These are phyloP conservation scores for Boeremia exigua DNA, from an alignment of 2,329 filamentous ascomycete species.

Conservation along the genomic window DNA sequence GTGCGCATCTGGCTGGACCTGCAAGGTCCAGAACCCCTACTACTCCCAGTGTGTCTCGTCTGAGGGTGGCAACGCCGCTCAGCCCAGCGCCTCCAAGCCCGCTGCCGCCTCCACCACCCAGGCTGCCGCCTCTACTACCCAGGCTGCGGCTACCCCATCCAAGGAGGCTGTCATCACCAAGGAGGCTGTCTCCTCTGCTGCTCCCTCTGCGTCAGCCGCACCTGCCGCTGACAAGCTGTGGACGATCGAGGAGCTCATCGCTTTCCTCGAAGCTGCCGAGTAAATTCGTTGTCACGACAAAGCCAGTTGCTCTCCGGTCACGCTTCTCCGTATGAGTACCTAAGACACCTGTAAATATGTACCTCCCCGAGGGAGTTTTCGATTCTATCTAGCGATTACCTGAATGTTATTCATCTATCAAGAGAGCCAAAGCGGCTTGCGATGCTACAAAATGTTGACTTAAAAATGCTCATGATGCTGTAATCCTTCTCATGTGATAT, in stretches of 20 bases:
- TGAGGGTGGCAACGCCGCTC: slow-evolving; percentile 17
- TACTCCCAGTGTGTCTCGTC: slow-evolving; percentile 54
- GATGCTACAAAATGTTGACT: background rate
- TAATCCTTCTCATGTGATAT: background rate
- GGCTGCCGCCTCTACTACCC: too few relatives aligned
- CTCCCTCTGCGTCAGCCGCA: slow-evolving; percentile 6
- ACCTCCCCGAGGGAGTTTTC: slow-evolving; percentile 17
- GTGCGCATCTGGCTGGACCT: slow-evolving; percentile 50
- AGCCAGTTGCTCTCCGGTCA: slow-evolving; percentile 3
- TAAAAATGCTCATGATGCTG: background rate
- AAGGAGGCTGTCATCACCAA: background rate
- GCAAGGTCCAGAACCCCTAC: slow-evolving; percentile 52
- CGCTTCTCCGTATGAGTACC: slow-evolving; percentile 9
- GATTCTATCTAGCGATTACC: slow-evolving; percentile 13
- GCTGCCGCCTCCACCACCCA: slow-evolving; percentile 7
- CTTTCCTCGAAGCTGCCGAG: slow-evolving; percentile 16
- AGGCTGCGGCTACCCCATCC: too few relatives aligned
- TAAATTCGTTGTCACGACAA: slow-evolving; percentile 1
- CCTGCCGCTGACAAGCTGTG: slow-evolving; percentile 16
- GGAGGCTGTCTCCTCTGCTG: background rate
- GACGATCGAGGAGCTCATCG: slow-evolving; percentile 16
- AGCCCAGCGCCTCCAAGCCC: slow-evolving; percentile 16
- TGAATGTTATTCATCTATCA: slow-evolving; percentile 15
- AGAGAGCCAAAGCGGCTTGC: slow-evolving; percentile 2
- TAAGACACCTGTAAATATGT: slow-evolving; percentile 19